Conservation (phyloP, 306 rosid genomes). For the Acmispon strigosus region DNA sequence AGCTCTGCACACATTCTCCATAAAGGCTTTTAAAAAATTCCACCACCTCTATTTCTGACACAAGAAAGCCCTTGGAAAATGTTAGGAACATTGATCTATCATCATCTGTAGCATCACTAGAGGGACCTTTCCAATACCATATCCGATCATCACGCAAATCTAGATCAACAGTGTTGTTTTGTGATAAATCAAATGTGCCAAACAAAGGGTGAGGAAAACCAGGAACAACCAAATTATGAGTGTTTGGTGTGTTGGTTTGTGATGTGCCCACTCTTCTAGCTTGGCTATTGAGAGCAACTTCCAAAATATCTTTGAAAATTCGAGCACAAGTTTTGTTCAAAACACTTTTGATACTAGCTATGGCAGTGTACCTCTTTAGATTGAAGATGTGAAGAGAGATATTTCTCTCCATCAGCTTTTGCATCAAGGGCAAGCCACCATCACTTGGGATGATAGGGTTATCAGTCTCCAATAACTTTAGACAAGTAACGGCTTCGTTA, state of each 20-base stretch:
- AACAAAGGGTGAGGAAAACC: constrained; percentile 64
- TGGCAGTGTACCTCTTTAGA: constrained; percentile 23
- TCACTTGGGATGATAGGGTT: not conserved
- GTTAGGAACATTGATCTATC: constrained; percentile 61
- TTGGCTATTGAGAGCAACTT: not conserved
- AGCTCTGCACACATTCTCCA: constrained; percentile 36
- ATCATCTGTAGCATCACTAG: constrained; percentile 22
- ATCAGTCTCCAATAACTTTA: constrained; percentile 24
- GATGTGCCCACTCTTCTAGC: not conserved
- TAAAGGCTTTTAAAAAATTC: constrained; percentile 10
- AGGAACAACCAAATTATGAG: constrained; percentile 24
- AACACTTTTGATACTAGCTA: constrained; percentile 36
- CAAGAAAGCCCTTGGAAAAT: constrained; percentile 60
- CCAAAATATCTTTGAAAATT: constrained; percentile 43
- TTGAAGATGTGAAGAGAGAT: constrained; percentile 33
- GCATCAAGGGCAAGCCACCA: constrained; percentile 30
- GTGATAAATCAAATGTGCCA: constrained; percentile 27
- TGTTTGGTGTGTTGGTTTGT: not conserved
- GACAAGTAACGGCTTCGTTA: constrained; percentile 34
- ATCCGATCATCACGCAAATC: constrained; percentile 12
- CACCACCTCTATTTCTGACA: constrained; percentile 34
- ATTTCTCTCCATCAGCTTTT: constrained; percentile 3
- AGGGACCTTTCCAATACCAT: constrained; percentile 23
- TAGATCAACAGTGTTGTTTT: not conserved
- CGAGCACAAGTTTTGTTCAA: constrained; percentile 36